Evolutionary conservation across 371 early-diverging fungal genomes (phyloP), one percentile per base, ranked within the genome.

Genomic region (Mortierella sp.): DNA sequence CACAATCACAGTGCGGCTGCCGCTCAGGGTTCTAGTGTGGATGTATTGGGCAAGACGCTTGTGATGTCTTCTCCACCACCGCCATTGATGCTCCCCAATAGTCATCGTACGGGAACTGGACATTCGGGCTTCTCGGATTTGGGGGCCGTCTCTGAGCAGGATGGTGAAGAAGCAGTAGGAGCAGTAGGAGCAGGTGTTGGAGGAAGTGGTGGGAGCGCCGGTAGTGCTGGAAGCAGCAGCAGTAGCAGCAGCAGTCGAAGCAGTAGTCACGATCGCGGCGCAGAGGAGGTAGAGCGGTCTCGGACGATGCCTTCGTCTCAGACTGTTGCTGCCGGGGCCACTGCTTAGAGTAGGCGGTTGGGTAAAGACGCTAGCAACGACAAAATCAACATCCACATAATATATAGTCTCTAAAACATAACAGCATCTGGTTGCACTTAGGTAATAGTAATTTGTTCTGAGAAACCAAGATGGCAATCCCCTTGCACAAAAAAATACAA

Each of bases 41-140:
- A 84, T 14, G 81, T 84, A 34, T 84, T 77, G 67, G 78, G 84
- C 44, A 84, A 84, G 67, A 84, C 84, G 2, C 21, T 84, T 37
- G 80, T 80, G 10, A 77, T 80, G 73, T 70, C 83, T 21, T 74
- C 84, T 19, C 81, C 81, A 5, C 71, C 75, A 13, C 71, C 75
- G 10, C 24, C 77, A 0, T 53, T 77, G 34, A 43, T 48, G 44
- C 64, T 77, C 11, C 26, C 69, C 26, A 76, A 72, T 43, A 50
- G 50, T 50, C 26, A 64, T n/a, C 44, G 84, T 19, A 74, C 73
- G 1, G 75, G 69, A 14, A 77, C 77, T 19, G 51, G 73, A 21
- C 72, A 72, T 43, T 73, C 77, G 3, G 81, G 79, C 1, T 28
- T 72, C 19, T 82, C 82, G 5, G 84, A 84, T n/a, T 54, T 84